A percentile compares a stretch with the other conserved stretches of the same genome.
phyloP scores from a whole-genome alignment of 2,329 filamentous ascomycete genomes.

The Aureobasidium uvarum region DNA sequence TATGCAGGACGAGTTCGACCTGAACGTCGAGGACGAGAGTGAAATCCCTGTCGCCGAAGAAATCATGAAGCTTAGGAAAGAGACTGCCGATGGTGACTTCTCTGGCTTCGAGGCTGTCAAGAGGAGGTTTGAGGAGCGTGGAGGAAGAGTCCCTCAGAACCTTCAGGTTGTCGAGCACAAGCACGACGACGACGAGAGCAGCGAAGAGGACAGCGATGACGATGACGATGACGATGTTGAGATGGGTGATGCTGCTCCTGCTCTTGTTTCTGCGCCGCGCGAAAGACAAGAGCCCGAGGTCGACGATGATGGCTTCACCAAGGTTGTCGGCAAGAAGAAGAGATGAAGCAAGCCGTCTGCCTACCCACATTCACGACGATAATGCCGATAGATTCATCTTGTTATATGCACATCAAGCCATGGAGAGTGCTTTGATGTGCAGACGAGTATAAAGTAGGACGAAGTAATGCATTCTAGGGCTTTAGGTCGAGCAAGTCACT shows the following conservation, averaged over 20 bases:
- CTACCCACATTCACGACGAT: conserved; percentile 3
- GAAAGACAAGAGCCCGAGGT: conserved; percentile 62
- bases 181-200: conserved; percentile 54
- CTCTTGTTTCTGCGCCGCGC: conserved; percentile 58
- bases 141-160: conserved; percentile 30
- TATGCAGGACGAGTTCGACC: conserved; percentile 94
- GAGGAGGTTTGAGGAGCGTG: conserved; percentile 48
- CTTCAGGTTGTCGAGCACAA: conserved; percentile 58
- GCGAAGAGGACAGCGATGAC: conserved; percentile 58
- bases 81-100: conserved; percentile 62
- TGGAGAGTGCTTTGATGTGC: neutral
- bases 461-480: conserved; percentile 2
- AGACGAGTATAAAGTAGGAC: neutral
- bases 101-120: conserved; percentile 53
- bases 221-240: conserved; percentile 54
- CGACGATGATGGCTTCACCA: conserved; percentile 44
- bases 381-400: conserved; percentile 9
- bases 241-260: conserved; percentile 62
- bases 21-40: conserved; percentile 86
- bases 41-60: conserved; percentile 69
- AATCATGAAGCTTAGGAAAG: conserved; percentile 66
- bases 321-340: conserved; percentile 42
- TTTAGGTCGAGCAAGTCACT: neutral
- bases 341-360: conserved; percentile 29
- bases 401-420: neutral